These are phyloP conservation scores for Tetraselmis striata DNA, from an alignment of 139 green algal species.

Conservation along the genomic window DNA sequence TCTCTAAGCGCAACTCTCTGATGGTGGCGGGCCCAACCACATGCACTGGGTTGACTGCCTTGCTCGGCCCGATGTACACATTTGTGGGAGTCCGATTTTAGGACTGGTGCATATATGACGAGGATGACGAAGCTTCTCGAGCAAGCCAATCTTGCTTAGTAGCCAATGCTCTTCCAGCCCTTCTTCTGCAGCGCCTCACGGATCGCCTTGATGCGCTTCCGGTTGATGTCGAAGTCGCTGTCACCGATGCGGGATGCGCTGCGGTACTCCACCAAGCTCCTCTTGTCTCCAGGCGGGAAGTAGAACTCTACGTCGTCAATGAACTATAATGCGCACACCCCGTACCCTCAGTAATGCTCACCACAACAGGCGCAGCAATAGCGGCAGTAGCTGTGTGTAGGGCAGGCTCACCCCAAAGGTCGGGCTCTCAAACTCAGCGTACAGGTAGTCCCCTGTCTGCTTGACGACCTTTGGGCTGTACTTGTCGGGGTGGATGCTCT, in stretches of 20 bases:
- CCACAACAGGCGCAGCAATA: no score
- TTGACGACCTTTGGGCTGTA: constrained; percentile 81
- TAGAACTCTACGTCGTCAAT: constrained; percentile 90
- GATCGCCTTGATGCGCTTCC: constrained; percentile 89
- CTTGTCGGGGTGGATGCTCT: constrained; percentile 58
- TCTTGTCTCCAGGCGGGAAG: constrained; percentile 41
- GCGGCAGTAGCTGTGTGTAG: no score
- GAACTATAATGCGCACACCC: no score
- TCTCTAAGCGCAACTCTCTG: no score
- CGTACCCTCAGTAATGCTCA: no score
- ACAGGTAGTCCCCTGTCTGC: constrained; percentile 83
- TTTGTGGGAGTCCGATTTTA: no score
- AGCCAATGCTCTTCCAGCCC: constrained; percentile 71
- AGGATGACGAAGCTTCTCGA: no score
- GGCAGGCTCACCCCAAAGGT: constrained; percentile 62
- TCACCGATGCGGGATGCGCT: constrained; percentile 76
- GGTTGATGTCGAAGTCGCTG: constrained; percentile 82
- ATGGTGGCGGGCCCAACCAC: no score
- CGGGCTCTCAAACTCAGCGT: constrained; percentile 81
- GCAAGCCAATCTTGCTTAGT: no score
- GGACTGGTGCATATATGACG: no score
- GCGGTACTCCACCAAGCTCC: constrained; percentile 51
- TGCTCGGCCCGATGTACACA: no score
- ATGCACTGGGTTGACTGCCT: no score
- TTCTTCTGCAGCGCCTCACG: constrained; percentile 65